Evolutionary conservation across 2,329 filamentous ascomycete genomes (phyloP).

Genomic region (Calonectria pauciramosa): DNA sequence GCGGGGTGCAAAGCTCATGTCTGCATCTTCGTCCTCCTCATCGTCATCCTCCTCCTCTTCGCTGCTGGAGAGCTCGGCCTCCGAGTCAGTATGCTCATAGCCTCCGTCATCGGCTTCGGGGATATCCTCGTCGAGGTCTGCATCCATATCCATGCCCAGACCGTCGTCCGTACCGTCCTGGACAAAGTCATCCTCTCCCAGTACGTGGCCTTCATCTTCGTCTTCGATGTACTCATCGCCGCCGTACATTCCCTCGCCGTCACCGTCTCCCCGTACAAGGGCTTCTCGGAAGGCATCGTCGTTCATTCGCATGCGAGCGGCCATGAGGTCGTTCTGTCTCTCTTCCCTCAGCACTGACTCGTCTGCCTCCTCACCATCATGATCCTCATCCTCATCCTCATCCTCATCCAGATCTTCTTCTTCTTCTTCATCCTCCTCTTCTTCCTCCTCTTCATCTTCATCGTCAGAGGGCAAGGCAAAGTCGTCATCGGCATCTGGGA

Average conservation of each 20-base stretch:
- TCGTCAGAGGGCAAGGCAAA: conserved; percentile 64
- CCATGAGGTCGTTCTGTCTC: conserved; percentile 63
- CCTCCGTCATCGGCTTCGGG: conserved; percentile 74
- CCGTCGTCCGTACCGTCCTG: conserved; percentile 48
- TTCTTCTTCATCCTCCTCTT: conserved; percentile 57
- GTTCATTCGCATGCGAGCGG: conserved; percentile 65
- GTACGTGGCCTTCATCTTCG: conserved; percentile 69
- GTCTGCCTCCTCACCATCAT: conserved; percentile 56
- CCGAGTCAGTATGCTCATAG: conserved; percentile 85
- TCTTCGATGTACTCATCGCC: conserved; percentile 68
- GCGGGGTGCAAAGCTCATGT: conserved; percentile 58
- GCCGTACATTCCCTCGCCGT: conserved; percentile 65
- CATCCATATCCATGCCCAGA: conserved; percentile 67
- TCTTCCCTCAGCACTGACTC: conserved; percentile 58
- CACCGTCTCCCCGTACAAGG: conserved; percentile 64
- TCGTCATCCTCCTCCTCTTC: conserved; percentile 56
- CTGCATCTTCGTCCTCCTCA: conserved; percentile 45
- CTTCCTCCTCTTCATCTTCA: conserved; percentile 59
- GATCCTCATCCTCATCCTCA: conserved; percentile 55
- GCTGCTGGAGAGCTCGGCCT: conserved; percentile 71
- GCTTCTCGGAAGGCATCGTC: conserved; percentile 75
- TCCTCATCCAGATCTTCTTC: conserved; percentile 53
- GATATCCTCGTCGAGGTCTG: conserved; percentile 79
- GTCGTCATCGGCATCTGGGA: conserved; percentile 75
- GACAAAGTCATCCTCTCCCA: conserved; percentile 73